Evolutionary conservation across 495 filamentous ascomycete species (phyloP), one percentile per base, ranked within the genome.

Genomic region (Xylaria castorea): DNA sequence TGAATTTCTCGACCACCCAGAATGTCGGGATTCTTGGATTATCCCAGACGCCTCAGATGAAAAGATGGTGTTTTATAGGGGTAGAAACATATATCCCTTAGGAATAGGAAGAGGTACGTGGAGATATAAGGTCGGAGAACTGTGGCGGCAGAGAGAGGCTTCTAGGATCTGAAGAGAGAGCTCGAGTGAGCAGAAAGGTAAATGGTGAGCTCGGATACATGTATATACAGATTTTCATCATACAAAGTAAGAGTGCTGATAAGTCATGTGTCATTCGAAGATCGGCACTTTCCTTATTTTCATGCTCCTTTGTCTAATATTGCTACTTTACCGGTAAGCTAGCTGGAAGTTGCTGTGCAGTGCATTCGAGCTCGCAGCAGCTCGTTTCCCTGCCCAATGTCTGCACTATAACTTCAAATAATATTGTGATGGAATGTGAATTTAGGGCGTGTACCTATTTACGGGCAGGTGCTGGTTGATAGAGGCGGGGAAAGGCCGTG

Each of bases 331-430:
- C 48, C 5, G 5, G 12, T 4, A 38, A 18, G 32, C 12, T 38
- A 38, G 25, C 58, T 38, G 34, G 58, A 61, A 61, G 32, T 61
- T 22, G 34, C 58, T 38, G 58, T 61, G 3, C 32, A 38, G 58
- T 38, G 32, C 14, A 61, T 22, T 61, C 18, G 16, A 22, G 32
- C 8, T 7, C 1, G 27, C 6, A n/a, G 27, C 25, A 32, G 14
- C 53, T 57, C 25, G 14, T 30, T 57, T 18, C 27, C 25, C 27
- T 51, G n/a, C 48, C 48, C n/a, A 51, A 32, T 32, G 16, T 14
- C 25, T 20, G 50, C n/a, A 53, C 5, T 27, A 22, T 61, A 40
- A 40, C n/a, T n/a, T n/a, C n/a, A n/a, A n/a, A n/a, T n/a, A n/a
- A n/a, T n/a, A 1, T 8, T n/a, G 16, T 38, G 16, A 9, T 2